Evolutionary conservation across 441 rosid species (phyloP), one percentile per base, ranked within the genome.

Genomic region (Erodium trifolium): DNA sequence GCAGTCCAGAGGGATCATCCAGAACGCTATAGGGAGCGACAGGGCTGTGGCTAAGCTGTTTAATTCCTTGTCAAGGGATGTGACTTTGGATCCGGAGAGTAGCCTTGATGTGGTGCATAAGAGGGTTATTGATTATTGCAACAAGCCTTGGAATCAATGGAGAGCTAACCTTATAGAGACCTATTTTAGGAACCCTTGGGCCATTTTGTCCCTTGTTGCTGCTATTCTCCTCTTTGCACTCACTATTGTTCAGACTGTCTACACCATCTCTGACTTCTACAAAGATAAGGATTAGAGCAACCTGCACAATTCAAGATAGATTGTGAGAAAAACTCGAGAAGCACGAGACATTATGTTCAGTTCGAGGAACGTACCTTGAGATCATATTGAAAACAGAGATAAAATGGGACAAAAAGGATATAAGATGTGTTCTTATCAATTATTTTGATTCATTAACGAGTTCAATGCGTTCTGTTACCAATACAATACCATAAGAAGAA

Each of bases 131-230:
- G 72, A 68, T 0, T 79, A 79, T 53, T 76, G 71, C 77, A 76
- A 68, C 63, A 74, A 75, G 78, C 70, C 81, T 13, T 73, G 81
- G 83, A 75, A 82, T n/a, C 77, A 66, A 68, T 79, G 83, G 82
- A 72, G 84, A 3, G 80, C 83, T 34, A 78, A 84, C 51, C 78
- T 82, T 41, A 68, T 79, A 11, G 78, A 79, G 63, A 74, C 76
- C 29, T 79, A 78, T 57, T 80, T 80, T 62, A 73, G 78, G 63
- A 84, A 69, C 39, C 84, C 84, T 3, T 80, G 84, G 87, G 79
- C 83, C 53, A 70, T 75, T 12, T 49, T 77, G 3, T 73, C 82
- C n/a, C 59, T 80, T 1, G 55, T 78, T 31, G 82, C 75, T 16
- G 84, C 76, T 0, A 1, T 78, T 69, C 70, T 80, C 45, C 78